These are phyloP conservation scores for Spizellomyces punctatus DNA, from an alignment of 192 early-diverging fungal genomes.

Conservation along the genomic window DNA sequence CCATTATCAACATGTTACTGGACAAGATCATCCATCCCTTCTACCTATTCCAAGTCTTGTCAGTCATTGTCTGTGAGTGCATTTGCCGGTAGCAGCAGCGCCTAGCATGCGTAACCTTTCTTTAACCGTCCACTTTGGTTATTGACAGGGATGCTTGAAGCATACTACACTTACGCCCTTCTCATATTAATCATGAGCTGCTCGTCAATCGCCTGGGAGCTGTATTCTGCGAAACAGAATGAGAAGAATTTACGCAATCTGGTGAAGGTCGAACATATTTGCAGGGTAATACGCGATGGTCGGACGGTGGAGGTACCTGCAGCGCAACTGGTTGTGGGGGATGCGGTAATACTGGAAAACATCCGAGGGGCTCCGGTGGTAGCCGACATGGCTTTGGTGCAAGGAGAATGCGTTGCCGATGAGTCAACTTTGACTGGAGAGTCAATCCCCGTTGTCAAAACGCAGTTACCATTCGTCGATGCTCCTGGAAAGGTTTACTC, in stretches of 20 bases:
- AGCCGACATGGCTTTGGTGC: constrained; percentile 48
- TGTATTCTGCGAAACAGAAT: constrained; percentile 39
- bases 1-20: constrained; percentile 35
- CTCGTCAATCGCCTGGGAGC: constrained; percentile 47
- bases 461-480: constrained; percentile 19
- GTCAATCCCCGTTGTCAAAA: constrained; percentile 42
- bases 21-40: constrained; percentile 52
- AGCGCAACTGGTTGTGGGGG: constrained; percentile 46
- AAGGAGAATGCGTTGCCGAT: constrained; percentile 43
- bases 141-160: constrained; percentile 38
- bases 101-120: background rate
- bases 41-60: constrained; percentile 51
- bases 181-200: constrained; percentile 43
- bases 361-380: background rate
- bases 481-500: background rate
- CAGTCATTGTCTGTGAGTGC: constrained; percentile 44
- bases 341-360: constrained; percentile 38
- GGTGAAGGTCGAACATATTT: background rate
- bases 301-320: background rate
- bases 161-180: constrained; percentile 39
- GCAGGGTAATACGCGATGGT: constrained; percentile 29
- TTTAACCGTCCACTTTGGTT: background rate
- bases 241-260: constrained; percentile 40
- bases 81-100: background rate
- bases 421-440: constrained; percentile 50